Conservation (phyloP, 148 eudicot species). For the Rhododendron ferrugineum region DNA sequence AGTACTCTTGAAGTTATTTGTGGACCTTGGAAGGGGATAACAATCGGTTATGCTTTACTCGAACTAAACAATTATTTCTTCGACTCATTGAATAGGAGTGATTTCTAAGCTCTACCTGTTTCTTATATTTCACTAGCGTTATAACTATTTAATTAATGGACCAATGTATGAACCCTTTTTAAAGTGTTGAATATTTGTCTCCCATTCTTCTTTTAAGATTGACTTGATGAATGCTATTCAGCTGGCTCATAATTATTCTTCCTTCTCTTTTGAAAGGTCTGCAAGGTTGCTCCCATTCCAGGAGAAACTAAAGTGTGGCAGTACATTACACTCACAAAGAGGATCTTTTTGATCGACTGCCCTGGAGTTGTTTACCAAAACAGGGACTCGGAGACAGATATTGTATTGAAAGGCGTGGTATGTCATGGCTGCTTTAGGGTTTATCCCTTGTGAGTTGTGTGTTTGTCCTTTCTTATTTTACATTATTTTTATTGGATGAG, state of each 20-base stretch:
- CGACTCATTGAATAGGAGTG: not conserved
- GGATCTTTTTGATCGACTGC: slow-evolving; percentile 80
- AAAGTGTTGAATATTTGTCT: not conserved
- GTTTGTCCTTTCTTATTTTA: not conserved
- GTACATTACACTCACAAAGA: slow-evolving; percentile 87
- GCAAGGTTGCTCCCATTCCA: slow-evolving; percentile 96
- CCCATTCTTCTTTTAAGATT: not conserved
- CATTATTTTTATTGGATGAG: not conserved
- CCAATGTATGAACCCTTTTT: too few relatives aligned
- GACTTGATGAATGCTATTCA: not conserved
- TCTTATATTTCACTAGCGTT: not conserved
- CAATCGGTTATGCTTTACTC: not conserved
- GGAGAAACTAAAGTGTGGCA: slow-evolving; percentile 99
- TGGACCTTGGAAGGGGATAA: not conserved
- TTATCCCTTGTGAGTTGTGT: not conserved
- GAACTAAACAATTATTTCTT: not conserved
- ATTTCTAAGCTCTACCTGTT: not conserved
- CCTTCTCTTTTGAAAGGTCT: slow-evolving; percentile 37
- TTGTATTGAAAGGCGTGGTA: slow-evolving; percentile 99
- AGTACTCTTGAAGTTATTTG: not conserved
- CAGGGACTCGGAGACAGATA: slow-evolving; percentile 75
- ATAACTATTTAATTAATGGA: not conserved
- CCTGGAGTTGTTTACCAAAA: slow-evolving; percentile 92
- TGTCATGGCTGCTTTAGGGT: slow-evolving; percentile 19
- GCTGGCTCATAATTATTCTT: not conserved